Evolutionary conservation across 2,329 filamentous ascomycete species (phyloP).

Genomic region (Penicillium palitans): DNA sequence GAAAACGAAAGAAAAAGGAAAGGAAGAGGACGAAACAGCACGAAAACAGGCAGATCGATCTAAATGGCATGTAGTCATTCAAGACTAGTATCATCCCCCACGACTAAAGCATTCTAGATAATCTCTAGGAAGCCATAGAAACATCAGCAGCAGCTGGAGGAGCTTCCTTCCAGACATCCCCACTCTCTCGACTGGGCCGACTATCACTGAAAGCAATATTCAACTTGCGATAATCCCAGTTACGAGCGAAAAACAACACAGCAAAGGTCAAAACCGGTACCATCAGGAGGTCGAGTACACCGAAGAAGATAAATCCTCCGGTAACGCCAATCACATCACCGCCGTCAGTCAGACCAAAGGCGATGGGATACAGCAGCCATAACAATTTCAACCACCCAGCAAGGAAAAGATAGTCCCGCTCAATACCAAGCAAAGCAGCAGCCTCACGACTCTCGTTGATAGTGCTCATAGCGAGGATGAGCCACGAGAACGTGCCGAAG

Average conservation of each 20-base stretch:
- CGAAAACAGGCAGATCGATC: not conserved
- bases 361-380: not conserved
- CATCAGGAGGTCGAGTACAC: not conserved
- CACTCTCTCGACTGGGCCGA: not conserved
- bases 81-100: not conserved
- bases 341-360: not conserved
- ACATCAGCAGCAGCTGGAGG: not conserved
- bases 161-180: not conserved
- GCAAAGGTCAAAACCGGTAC: not conserved
- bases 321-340: not conserved
- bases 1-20: not conserved
- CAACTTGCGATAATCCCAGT: not conserved
- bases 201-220: not conserved
- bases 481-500: not conserved
- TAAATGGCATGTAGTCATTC: not conserved
- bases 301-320: not conserved
- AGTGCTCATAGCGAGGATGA: not conserved
- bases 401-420: not conserved
- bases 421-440: not conserved
- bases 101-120: not conserved
- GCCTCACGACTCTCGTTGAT: not conserved
- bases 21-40: not conserved
- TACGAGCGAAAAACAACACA: not conserved
- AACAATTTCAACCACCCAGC: not conserved
- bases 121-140: not conserved